A percentile compares a stretch with the other conserved stretches of the same genome.
phyloP scores from a whole-genome alignment of 2,329 filamentous ascomycete species.

The Davidsoniella australis region DNA sequence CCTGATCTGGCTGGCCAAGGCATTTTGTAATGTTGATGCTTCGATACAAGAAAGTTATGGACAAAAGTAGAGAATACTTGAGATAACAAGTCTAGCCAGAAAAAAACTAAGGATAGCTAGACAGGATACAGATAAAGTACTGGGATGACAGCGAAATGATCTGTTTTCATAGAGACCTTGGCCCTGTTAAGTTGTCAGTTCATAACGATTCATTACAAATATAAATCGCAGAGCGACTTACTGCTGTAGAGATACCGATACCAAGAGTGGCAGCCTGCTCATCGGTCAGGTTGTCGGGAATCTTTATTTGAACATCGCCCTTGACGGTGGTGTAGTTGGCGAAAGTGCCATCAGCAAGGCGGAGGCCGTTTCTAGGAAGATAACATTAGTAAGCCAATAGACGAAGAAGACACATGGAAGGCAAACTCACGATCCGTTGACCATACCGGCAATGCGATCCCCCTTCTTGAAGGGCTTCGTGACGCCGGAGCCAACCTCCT shows the following conservation, averaged over 20 bases:
- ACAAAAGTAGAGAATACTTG: too few species aligned
- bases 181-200: conserved; percentile 22
- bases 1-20: too few species aligned
- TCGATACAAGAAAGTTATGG: too few species aligned
- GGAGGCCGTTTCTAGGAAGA: conserved; percentile 14
- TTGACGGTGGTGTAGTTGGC: conserved; percentile 24
- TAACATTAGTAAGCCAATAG: not conserved
- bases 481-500: conserved; percentile 27
- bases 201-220: not conserved
- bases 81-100: too few species aligned
- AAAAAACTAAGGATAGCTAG: too few species aligned
- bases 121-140: too few species aligned
- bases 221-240: conserved; percentile 9
- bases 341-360: conserved; percentile 25
- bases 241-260: conserved; percentile 26
- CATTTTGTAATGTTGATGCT: too few species aligned
- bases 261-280: conserved; percentile 31
- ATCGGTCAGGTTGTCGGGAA: conserved; percentile 27
- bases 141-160: too few species aligned
- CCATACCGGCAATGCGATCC: conserved; percentile 27
- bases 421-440: conserved; percentile 20
- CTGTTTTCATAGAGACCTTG: conserved; percentile 25
- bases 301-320: conserved; percentile 25
- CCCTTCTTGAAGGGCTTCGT: conserved; percentile 28
- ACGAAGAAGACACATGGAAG: not conserved